Conservation (phyloP, 106 monocot genomes). For the Alisma plantagoaquatica region DNA sequence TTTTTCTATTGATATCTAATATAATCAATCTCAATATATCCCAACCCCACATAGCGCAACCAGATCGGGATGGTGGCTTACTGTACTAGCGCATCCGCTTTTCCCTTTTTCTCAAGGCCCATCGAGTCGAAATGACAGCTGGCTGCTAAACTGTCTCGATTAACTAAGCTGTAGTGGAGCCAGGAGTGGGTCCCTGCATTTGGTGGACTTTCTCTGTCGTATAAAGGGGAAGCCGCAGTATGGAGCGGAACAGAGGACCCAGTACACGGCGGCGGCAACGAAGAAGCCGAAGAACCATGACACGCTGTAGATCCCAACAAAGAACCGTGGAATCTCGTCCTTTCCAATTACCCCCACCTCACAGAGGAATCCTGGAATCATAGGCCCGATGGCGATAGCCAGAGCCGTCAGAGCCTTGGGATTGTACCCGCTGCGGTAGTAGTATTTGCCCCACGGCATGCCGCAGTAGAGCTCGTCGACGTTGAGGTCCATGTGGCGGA, state of each 20-base stretch:
- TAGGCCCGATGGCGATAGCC: constrained; percentile 16
- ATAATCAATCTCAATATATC: no score
- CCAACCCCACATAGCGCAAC: no score
- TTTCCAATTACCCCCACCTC: constrained; percentile 15
- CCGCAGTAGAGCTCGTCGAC: constrained; percentile 17
- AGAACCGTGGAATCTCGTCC: not conserved
- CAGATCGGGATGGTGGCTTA: no score
- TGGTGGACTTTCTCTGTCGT: not conserved
- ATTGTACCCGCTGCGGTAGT: constrained; percentile 36
- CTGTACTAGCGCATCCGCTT: no score
- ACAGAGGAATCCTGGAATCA: constrained; percentile 39
- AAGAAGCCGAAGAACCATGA: constrained; percentile 49
- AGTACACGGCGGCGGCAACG: constrained; percentile 13
- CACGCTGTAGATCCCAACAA: constrained; percentile 17
- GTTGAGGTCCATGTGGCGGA: constrained; percentile 21
- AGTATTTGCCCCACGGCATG: constrained; percentile 11
- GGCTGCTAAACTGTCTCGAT: no score
- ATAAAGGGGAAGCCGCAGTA: constrained; percentile 1
- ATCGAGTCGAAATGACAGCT: no score
- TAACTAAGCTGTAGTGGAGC: no score
- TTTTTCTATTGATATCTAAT: no score
- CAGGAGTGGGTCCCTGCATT: no score
- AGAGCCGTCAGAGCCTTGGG: constrained; percentile 20
- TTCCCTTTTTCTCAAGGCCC: no score
- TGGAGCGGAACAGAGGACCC: constrained; percentile 8